These are phyloP conservation scores for Penicillium nucicola DNA, from an alignment of 495 filamentous ascomycete species.

Conservation along the genomic window DNA sequence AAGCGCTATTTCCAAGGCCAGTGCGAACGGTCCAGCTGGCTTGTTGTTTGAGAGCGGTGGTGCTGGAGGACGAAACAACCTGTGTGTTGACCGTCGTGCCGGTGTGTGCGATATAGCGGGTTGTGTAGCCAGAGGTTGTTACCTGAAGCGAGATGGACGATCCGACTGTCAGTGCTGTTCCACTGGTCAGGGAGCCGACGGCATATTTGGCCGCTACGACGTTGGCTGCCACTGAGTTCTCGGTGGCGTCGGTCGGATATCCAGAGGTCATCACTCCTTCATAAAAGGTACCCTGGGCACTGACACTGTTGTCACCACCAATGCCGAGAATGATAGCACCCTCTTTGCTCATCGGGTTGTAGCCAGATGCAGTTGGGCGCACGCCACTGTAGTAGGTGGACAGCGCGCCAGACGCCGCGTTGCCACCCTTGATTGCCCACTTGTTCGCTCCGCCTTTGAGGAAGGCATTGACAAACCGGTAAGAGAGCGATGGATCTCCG, in stretches of 20 bases:
- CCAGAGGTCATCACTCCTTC: constrained; percentile 59
- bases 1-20: constrained; percentile 50
- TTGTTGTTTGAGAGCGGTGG: constrained; percentile 41
- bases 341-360: constrained; percentile 60
- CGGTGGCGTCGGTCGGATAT: constrained; percentile 53
- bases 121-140: constrained; percentile 49
- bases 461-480: constrained; percentile 50
- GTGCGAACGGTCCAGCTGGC: constrained; percentile 54
- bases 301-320: constrained; percentile 53
- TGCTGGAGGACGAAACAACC: constrained; percentile 50
- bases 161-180: constrained; percentile 45
- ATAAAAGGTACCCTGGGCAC: constrained; percentile 59
- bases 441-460: constrained; percentile 49
- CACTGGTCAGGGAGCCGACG: constrained; percentile 43
- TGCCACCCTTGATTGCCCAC: constrained; percentile 54
- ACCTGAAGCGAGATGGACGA: constrained; percentile 47
- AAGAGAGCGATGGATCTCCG: constrained; percentile 43
- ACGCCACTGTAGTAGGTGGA: constrained; percentile 53
- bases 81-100: constrained; percentile 46
- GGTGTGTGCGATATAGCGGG: constrained; percentile 49
- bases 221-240: constrained; percentile 55
- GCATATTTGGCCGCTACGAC: constrained; percentile 56
- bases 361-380: constrained; percentile 46
- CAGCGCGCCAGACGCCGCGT: constrained; percentile 50
- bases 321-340: constrained; percentile 61